Base-by-base conservation (phyloP, 2,329 filamentous ascomycete species). In the Nemania serpens region DNA sequence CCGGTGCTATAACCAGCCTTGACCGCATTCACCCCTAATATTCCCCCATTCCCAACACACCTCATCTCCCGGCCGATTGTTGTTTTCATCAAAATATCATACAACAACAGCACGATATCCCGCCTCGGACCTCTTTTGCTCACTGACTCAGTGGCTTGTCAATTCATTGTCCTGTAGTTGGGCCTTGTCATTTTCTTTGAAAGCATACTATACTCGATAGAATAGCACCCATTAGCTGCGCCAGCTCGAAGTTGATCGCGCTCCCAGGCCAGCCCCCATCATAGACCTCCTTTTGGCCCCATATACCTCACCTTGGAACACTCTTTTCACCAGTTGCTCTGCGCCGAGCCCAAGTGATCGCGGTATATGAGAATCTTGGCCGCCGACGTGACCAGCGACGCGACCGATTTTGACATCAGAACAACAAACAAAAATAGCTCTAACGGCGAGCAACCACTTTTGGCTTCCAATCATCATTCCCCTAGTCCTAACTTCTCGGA, bases 1-100 rank as follows among this genome's bases (percentile, higher is more conserved):
- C 45, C 36, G 4, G 25, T 59, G 54, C 55, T 42, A 55, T 47
- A 58, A 50, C 52, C 54, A 61, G 53, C 47, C 58, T 59, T 49
- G 42, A 58, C 54, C 56, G 17, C 59, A 55, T 53, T 60, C 55
- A 45, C 56, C 55, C 63, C 61, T 63, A 58, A 55, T 59, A 53
- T 53, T 59, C 57, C 57, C 52, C 59, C 60, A 59, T 63, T 58
- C 53, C 53, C 58, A 33, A 29, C 20, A 18, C 43, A 51, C 47
- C 43, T 59, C 59, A 59, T 62, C 54, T 45, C 58, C 58, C 41
- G 55, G 58, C 33, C 56, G 48, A 59, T 64, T 50, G 37, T 55
- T 59, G 52, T 51, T 59, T 57, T 61, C 39, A n/a, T 51, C 62
- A 42, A 53, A 58, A 54, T 51, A 65, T 53, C 57, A 36, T 33